Base-by-base conservation (phyloP, 2,329 filamentous ascomycete species). In the Arthrobotrys musiformis region DNA sequence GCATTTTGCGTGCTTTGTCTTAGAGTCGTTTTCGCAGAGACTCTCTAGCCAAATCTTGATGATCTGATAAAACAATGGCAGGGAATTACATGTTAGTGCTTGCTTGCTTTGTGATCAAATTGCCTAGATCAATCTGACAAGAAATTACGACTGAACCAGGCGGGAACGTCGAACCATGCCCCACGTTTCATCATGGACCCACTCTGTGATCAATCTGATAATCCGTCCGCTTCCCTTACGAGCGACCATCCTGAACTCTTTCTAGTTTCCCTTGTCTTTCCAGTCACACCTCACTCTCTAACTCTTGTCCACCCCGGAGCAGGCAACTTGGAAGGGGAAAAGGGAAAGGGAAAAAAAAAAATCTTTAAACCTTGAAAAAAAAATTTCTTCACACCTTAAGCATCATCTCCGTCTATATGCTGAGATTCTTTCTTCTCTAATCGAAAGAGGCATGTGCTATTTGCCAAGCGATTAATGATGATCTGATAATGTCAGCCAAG, bases 401-500 rank as follows among this genome's bases (percentile, higher is more conserved):
- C 28, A 56, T 64, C 50, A 26, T 48, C 48, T 70, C 33, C 42
- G 22, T 28, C 50, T 6, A 26, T 48, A 33, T 66, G 58, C 50
- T 54, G 50, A 46, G 33, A 70, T 62, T 60, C 58, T 33, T 52
- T n/a, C 46, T 42, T 6, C 26, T 60, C 58, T 60, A 60, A 28
- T 70, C 73, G 11, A 70, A 77, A 77, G 26, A 70, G 73, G 73
- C 60, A 77, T 77, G 66, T 67, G 56, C 42, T 67, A 9, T 28
- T 61, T 44, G 66, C 66, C 73, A 77, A 77, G 66, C 46, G 35
- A 76, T 76, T 63, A 42, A 54, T 61, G 66, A 67, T 70, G 73
- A 77, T 77, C 73, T 70, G 73, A 77, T 77, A 77, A 70, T 77
- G 73, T 66, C 60, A 67, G 66, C 60, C 66, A 75, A 75, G 70